Evolutionary conservation across 495 filamentous ascomycete genomes (phyloP).

Genomic region (Penicillium antarcticum): DNA sequence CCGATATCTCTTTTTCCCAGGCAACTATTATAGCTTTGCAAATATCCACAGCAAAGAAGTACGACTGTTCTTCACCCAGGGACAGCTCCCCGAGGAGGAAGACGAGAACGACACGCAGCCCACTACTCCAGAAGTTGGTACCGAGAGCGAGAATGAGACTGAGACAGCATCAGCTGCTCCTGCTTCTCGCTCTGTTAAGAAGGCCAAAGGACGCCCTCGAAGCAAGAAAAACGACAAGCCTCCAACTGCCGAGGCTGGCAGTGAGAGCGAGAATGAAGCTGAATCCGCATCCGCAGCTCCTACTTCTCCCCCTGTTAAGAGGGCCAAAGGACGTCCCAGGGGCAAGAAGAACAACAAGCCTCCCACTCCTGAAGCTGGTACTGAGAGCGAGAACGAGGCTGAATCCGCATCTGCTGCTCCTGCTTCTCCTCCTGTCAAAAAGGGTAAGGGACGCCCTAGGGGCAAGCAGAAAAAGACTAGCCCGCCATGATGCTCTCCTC

Average conservation of each 20-base stretch:
- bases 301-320: slow-evolving; percentile 13
- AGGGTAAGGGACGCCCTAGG: slow-evolving; percentile 35
- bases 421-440: slow-evolving; percentile 13
- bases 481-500: slow-evolving; percentile 19
- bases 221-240: slow-evolving; percentile 33
- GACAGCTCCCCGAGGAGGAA: slow-evolving; percentile 49
- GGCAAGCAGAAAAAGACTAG: slow-evolving; percentile 41
- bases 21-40: slow-evolving; percentile 79
- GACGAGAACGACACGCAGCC: neutral
- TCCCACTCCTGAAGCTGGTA: slow-evolving; percentile 15
- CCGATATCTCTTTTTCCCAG: slow-evolving; percentile 38
- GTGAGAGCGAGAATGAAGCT: slow-evolving; percentile 27
- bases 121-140: slow-evolving; percentile 16
- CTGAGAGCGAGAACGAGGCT: slow-evolving; percentile 27
- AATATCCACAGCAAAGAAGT: slow-evolving; percentile 67
- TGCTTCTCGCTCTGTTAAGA: slow-evolving; percentile 12
- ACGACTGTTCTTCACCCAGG: slow-evolving; percentile 83
- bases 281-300: slow-evolving; percentile 11
- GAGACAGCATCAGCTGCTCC: slow-evolving; percentile 10
- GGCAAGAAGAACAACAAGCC: slow-evolving; percentile 27
- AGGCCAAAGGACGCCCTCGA: slow-evolving; percentile 35
- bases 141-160: neutral
- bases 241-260: slow-evolving; percentile 15
- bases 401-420: slow-evolving; percentile 11
- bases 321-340: slow-evolving; percentile 35